Base-by-base conservation (phyloP, 139 green algal genomes). In the Picochlorum sp. region DNA sequence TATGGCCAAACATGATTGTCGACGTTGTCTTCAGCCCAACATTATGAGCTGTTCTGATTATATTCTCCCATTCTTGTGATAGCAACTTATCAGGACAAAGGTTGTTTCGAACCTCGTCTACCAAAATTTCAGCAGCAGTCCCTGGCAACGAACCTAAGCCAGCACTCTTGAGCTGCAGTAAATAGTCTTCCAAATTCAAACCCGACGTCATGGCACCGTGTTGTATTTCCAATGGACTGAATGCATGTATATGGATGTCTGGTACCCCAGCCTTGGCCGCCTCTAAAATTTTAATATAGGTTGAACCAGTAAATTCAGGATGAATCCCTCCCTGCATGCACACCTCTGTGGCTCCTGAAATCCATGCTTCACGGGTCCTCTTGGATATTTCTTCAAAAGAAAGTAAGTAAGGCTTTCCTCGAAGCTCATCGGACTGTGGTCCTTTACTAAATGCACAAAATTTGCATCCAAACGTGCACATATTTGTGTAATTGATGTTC, bases 401-500 rank as follows among this genome's bases (percentile, higher is more conserved):
- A 58, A 94, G 59, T 50, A 93, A 61, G 70, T 95, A 95, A 2
- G 87, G 70, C 0, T 75, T 47, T 2, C 81, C 85, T 1, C 86
- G 72, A 49, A 93, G 59, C 33, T 72, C 58, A 64, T 89, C 79
- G 5, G 65, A 37, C 1, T 58, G 50, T 40, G 71, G 56, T 43
- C 76, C 63, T 57, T 68, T 70, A 43, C 65, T 76, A 61, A 93
- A 93, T 1, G 83, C 85, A 53, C 85, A 93, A 67, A 93, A 93
- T 24, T 36, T 49, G 68, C 83, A 91, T 36, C 51, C 65, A 37
- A 59, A 80, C 5, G 44, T 52, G 50, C 70, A 78, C 7, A 78
- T 55, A 28, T 77, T 76, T 22, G 87, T 95, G 80, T 95, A 94
- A 72, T 95, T 95, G 63, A 94, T 94, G 80, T 94, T 94, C 20